These are phyloP conservation scores for Oemleria cerasiformis DNA, from an alignment of 306 rosid species.

Conservation along the genomic window DNA sequence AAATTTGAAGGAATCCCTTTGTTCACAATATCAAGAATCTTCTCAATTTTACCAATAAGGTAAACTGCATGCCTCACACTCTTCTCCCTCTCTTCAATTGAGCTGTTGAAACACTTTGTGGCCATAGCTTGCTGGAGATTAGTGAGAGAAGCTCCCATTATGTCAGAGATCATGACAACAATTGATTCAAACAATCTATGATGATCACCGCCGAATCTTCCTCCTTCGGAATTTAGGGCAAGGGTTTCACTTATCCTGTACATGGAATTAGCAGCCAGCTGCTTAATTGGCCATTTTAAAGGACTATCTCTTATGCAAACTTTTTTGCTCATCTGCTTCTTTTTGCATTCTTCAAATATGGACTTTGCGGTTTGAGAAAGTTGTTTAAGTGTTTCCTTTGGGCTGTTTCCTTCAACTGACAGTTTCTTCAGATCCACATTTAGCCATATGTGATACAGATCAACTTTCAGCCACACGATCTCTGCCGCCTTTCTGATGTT, in stretches of 20 bases:
- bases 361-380: constrained; percentile 54
- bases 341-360: constrained; percentile 38
- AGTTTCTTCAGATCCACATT: constrained; percentile 57
- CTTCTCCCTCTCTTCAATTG: constrained; percentile 70
- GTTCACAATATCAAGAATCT: constrained; percentile 51
- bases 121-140: constrained; percentile 51
- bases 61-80: constrained; percentile 58
- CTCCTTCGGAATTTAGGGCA: constrained; percentile 32
- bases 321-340: background rate
- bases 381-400: constrained; percentile 46
- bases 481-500: constrained; percentile 58
- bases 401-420: constrained; percentile 38
- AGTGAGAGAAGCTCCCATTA: constrained; percentile 67
- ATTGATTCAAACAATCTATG: constrained; percentile 39
- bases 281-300: constrained; percentile 55
- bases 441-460: constrained; percentile 70
- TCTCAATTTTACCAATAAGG: constrained; percentile 53
- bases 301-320: constrained; percentile 43
- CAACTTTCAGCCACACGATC: constrained; percentile 65
- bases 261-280: constrained; percentile 69
- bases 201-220: background rate
- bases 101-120: constrained; percentile 39
- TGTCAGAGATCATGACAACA: constrained; percentile 51
- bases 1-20: constrained; percentile 33
- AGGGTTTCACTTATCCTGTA: constrained; percentile 59